Percentiles rank a stretch among this genome's conserved stretches.
Evolutionary conservation across 2,329 filamentous ascomycete species (phyloP).

Genomic region (Amylocarpus encephaloides): DNA sequence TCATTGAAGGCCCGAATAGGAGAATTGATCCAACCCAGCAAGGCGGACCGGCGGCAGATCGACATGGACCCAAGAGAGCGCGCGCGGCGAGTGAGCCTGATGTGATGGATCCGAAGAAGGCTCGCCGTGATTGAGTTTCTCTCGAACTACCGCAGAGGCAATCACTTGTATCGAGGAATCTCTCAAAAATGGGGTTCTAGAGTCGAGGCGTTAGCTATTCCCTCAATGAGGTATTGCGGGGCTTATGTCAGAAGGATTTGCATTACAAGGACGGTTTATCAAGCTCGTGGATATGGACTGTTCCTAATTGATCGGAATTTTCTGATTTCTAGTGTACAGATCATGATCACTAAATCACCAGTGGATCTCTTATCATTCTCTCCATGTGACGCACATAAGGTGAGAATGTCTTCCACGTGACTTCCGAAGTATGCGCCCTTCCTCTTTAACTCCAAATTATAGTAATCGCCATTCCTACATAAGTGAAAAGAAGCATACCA

Average conservation of each 20-base stretch:
- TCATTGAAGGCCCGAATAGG: not conserved
- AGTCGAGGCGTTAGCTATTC: too few species aligned
- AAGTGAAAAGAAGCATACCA: not conserved
- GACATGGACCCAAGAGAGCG: conserved; percentile 7
- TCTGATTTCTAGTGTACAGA: conserved; percentile 1
- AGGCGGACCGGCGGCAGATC: conserved; percentile 1
- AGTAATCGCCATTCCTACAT: conserved; percentile 5
- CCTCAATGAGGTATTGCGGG: too few species aligned
- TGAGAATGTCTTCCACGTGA: conserved; percentile 7
- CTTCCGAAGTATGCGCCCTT: conserved; percentile 9
- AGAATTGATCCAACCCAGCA: conserved; percentile 4
- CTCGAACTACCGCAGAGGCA: not conserved
- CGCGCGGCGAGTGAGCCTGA: conserved; percentile 6
- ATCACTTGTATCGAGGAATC: too few species aligned
- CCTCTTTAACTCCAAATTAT: conserved; percentile 15
- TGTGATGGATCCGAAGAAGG: conserved; percentile 12
- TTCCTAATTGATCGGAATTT: not conserved
- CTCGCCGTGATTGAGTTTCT: conserved; percentile 3
- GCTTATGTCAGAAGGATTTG: too few species aligned
- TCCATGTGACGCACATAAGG: not conserved
- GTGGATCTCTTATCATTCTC: conserved; percentile 2
- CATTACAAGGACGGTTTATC: too few species aligned
- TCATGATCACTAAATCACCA: conserved; percentile 5
- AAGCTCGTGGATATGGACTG: too few species aligned
- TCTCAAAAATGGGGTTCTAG: too few species aligned